Conservation (phyloP, 768 basidiomycete species). For the Russula abietina region DNA sequence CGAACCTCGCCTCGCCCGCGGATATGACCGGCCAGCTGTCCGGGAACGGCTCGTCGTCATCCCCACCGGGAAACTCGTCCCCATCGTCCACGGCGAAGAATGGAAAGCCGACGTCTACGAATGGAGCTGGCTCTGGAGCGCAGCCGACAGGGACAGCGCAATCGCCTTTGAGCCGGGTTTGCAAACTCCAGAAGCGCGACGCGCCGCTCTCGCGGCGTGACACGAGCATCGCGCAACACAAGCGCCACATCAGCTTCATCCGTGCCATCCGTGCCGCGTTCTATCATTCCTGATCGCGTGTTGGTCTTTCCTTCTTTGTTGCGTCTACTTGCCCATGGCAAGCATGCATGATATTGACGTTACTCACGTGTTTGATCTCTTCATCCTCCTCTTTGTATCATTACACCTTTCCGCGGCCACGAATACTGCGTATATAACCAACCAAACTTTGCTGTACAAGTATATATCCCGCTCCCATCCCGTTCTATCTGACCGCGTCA, state of each 20-base stretch:
- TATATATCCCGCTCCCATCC: background rate
- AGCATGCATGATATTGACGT: background rate
- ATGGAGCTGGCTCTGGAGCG: background rate
- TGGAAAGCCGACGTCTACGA: slow-evolving; percentile 2
- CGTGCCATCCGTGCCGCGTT: slow-evolving; percentile 11
- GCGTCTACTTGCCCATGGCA: background rate
- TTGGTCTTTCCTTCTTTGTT: background rate
- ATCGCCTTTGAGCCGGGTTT: background rate
- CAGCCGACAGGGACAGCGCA: background rate
- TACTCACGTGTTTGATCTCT: background rate
- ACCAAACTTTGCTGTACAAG: background rate
- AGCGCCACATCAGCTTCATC: slow-evolving; percentile 9
- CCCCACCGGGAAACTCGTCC: background rate
- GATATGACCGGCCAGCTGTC: background rate
- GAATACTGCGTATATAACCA: background rate
- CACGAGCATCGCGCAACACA: background rate
- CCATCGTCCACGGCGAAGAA: background rate
- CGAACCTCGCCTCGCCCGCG: slow-evolving; percentile 22
- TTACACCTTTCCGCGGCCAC: background rate
- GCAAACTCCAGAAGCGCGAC: slow-evolving; percentile 11
- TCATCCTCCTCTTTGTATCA: background rate
- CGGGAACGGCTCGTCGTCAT: background rate
- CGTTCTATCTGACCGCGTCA: background rate
- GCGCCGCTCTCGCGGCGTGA: slow-evolving; percentile 4
- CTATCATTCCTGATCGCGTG: background rate